phyloP scores from a whole-genome alignment of 306 rosid species.

The Prunus dulcis region DNA sequence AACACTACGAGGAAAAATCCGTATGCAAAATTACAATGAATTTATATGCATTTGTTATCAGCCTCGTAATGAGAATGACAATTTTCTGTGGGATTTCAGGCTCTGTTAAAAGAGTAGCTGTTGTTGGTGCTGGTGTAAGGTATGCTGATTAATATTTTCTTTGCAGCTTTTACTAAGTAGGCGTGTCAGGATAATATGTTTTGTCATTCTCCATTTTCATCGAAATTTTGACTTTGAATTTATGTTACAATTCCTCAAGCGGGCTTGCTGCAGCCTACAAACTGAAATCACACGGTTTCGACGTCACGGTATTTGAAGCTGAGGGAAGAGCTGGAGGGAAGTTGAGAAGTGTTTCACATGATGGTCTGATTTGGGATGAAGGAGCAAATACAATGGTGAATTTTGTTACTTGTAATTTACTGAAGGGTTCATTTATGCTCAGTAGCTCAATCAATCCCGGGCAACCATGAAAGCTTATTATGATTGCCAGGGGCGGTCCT shows the following conservation, averaged over 20 bases:
- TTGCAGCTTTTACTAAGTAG: background rate
- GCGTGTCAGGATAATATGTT: background rate
- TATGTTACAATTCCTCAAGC: conserved; percentile 35
- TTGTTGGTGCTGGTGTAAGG: conserved; percentile 96
- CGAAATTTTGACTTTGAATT: background rate
- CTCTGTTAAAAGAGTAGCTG: conserved; percentile 71
- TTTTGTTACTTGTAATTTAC: background rate
- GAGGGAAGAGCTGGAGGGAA: conserved; percentile 88
- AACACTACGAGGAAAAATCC: background rate
- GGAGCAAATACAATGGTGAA: conserved; percentile 96
- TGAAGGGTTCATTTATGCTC: background rate
- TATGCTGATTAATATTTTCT: conserved; percentile 14
- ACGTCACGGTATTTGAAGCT: conserved; percentile 78
- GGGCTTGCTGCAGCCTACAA: conserved; percentile 97
- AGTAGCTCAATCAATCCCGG: conserved; percentile 6
- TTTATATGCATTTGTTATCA: background rate
- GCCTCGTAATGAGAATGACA: no score
- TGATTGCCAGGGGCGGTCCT: background rate
- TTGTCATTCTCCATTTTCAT: background rate
- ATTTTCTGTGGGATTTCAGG: conserved; percentile 31
- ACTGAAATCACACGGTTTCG: conserved; percentile 73
- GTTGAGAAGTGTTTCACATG: conserved; percentile 64
- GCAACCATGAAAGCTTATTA: conserved; percentile 4
- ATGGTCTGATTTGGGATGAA: conserved; percentile 88
- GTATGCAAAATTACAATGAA: background rate